A percentile compares a stretch with the other conserved stretches of the same genome.
These are phyloP conservation scores for Tetrapisispora taiwanensis DNA, from an alignment of 805 yeast species.

Conservation along the genomic window DNA sequence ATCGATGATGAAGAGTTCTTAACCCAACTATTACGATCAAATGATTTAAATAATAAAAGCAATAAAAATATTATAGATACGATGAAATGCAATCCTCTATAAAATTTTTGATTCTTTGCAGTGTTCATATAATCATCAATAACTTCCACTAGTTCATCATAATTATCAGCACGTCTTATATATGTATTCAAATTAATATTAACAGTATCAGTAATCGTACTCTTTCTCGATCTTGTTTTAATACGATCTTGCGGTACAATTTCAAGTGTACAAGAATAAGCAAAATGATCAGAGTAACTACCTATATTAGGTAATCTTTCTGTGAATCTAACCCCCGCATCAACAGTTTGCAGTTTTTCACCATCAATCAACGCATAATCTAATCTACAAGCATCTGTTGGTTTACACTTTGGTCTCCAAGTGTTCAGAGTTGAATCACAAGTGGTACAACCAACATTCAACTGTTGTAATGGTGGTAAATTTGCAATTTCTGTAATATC, in stretches of 20 bases:
- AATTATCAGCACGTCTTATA: constrained; percentile 21
- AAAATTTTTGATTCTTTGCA: constrained; percentile 45
- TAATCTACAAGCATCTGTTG: constrained; percentile 71
- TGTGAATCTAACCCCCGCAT: constrained; percentile 66
- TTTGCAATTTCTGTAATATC: constrained; percentile 34
- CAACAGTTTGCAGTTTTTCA: constrained; percentile 38
- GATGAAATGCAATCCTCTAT: constrained; percentile 60
- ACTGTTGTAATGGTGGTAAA: constrained; percentile 51
- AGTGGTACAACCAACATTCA: constrained; percentile 69
- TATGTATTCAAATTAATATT: not conserved
- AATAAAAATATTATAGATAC: constrained; percentile 43
- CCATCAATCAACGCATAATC: constrained; percentile 82
- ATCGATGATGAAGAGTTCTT: constrained; percentile 38
- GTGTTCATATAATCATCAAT: constrained; percentile 43
- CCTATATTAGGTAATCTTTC: constrained; percentile 58
- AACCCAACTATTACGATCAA: constrained; percentile 52
- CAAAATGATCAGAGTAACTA: constrained; percentile 90
- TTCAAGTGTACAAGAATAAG: constrained; percentile 43
- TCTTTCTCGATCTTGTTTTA: not conserved
- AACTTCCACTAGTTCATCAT: constrained; percentile 40
- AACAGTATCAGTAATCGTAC: not conserved
- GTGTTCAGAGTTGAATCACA: constrained; percentile 84
- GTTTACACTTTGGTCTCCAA: constrained; percentile 51
- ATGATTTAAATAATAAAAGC: constrained; percentile 29
- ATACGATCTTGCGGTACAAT: constrained; percentile 8